Percentiles rank a stretch among this genome's conserved stretches.
phyloP scores from a whole-genome alignment of 2,329 filamentous ascomycete species.

The Blastomyces percursus region DNA sequence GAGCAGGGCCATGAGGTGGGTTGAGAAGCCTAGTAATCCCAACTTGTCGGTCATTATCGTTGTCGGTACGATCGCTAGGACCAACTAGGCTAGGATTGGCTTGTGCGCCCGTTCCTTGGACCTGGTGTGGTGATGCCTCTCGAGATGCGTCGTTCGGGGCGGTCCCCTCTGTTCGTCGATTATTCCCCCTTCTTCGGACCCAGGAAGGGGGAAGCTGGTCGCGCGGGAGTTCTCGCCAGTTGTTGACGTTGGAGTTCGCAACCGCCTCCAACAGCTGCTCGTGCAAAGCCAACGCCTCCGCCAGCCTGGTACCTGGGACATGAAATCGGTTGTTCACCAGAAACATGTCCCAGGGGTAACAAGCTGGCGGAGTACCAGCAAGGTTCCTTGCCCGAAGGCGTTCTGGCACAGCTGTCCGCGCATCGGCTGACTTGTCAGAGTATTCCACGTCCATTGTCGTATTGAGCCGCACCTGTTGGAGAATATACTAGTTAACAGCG shows the following conservation, averaged over 20 bases:
- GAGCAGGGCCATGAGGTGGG: not conserved
- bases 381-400: conserved; percentile 16
- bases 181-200: conserved; percentile 2
- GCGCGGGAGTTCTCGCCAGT: conserved; percentile 17
- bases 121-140: not conserved
- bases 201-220: conserved; percentile 15
- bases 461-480: conserved; percentile 11
- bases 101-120: not conserved
- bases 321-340: conserved; percentile 12
- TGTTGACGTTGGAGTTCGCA: not conserved
- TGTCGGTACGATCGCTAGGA: not conserved
- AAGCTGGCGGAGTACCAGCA: not conserved
- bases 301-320: conserved; percentile 12
- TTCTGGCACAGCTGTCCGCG: not conserved
- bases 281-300: conserved; percentile 12
- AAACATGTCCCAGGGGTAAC: conserved; percentile 17
- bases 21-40: not conserved
- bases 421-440: not conserved
- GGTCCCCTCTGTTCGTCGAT: not conserved
- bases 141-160: not conserved
- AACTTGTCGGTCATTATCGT: not conserved
- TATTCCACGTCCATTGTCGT: conserved; percentile 20
- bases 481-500: not conserved
- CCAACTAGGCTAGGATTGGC: not conserved
- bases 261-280: conserved; percentile 14